Conservation (phyloP, 2,329 filamentous ascomycete species). For the Capronia epimyces region DNA sequence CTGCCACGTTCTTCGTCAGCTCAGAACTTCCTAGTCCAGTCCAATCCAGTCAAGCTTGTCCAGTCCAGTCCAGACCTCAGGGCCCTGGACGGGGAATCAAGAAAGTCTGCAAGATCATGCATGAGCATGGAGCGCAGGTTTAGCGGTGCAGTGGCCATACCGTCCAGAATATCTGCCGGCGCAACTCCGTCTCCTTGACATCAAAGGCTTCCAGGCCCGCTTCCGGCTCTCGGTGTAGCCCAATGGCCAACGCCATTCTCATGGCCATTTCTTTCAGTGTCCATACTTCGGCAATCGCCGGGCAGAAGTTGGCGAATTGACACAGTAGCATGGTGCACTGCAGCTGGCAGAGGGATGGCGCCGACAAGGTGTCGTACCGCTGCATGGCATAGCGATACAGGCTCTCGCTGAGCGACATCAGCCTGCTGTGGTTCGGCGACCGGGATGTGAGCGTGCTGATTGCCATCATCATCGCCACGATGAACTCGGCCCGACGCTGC, state of each 20-base stretch:
- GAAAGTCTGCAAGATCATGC: constrained; percentile 77
- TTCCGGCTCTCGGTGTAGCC: background rate
- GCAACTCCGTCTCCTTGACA: background rate
- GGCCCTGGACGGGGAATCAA: constrained; percentile 83
- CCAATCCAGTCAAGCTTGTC: too few species aligned
- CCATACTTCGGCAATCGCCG: background rate
- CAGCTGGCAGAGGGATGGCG: background rate
- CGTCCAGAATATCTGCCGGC: background rate
- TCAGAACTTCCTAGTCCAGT: background rate
- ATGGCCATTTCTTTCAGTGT: background rate
- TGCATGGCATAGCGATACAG: constrained; percentile 14
- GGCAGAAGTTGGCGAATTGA: background rate
- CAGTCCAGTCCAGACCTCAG: too few species aligned
- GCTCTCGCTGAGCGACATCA: background rate
- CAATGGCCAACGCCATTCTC: background rate
- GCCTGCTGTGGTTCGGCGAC: background rate
- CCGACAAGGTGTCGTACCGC: background rate
- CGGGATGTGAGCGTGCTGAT: background rate
- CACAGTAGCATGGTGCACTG: background rate
- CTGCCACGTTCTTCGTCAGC: background rate
- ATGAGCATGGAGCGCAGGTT: constrained; percentile 82
- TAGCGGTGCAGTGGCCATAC: constrained; percentile 46
- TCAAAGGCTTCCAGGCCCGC: background rate
- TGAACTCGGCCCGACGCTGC: background rate
- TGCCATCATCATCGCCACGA: background rate